A percentile compares a stretch with the other conserved stretches of the same genome.
Evolutionary conservation across 441 rosid species (phyloP).

Genomic region (Jatropha podagrica): DNA sequence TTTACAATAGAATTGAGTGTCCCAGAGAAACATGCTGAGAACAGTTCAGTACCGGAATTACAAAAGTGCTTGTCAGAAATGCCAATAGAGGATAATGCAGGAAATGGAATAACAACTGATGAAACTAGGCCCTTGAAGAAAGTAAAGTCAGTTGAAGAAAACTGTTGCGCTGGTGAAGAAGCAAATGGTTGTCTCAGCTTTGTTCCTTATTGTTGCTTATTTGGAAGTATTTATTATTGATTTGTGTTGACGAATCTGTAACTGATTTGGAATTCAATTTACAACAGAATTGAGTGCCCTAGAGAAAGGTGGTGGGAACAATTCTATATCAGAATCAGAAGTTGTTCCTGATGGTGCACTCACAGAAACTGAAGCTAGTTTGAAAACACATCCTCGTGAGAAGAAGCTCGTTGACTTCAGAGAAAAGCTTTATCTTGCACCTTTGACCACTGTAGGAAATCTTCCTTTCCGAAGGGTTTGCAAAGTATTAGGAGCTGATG

Average conservation of each 20-base stretch:
- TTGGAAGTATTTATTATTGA: background rate
- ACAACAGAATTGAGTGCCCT: slow-evolving; percentile 36
- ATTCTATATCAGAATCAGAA: slow-evolving; percentile 28
- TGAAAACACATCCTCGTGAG: slow-evolving; percentile 70
- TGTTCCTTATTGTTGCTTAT: background rate
- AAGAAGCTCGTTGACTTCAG: slow-evolving; percentile 86
- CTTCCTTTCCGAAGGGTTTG: slow-evolving; percentile 95
- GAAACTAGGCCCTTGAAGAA: slow-evolving; percentile 65
- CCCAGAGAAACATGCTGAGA: slow-evolving; percentile 32
- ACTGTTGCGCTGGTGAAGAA: slow-evolving; percentile 34
- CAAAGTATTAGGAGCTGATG: slow-evolving; percentile 85
- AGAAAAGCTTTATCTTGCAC: slow-evolving; percentile 88
- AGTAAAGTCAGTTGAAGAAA: slow-evolving; percentile 53
- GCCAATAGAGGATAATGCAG: slow-evolving; percentile 29
- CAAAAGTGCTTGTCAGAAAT: slow-evolving; percentile 30
- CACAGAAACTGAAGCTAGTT: slow-evolving; percentile 52
- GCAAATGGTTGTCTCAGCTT: slow-evolving; percentile 36
- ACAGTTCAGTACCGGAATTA: slow-evolving; percentile 29
- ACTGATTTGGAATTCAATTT: slow-evolving; percentile 21
- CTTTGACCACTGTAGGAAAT: slow-evolving; percentile 92
- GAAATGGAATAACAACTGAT: slow-evolving; percentile 35
- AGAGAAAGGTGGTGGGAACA: slow-evolving; percentile 32
- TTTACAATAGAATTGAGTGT: slow-evolving; percentile 38
- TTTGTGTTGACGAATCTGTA: slow-evolving; percentile 19
- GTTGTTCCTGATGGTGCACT: slow-evolving; percentile 27